These are phyloP conservation scores for Colletotrichum liriopes DNA, from an alignment of 2,329 filamentous ascomycete species.

Conservation along the genomic window DNA sequence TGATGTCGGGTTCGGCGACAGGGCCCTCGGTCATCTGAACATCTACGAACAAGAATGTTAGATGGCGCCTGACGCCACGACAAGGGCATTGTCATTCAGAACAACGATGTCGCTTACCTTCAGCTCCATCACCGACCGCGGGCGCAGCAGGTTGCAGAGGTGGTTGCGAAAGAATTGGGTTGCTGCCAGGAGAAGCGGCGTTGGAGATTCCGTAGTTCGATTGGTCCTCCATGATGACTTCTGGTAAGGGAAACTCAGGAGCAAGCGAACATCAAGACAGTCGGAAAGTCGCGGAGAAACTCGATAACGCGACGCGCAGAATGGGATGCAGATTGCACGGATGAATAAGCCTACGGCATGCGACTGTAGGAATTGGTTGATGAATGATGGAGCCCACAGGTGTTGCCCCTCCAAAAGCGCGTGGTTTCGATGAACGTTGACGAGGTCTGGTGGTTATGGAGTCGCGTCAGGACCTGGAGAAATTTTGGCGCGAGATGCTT, in stretches of 20 bases:
- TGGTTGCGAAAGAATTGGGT: constrained; percentile 70
- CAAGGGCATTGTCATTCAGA: constrained; percentile 43
- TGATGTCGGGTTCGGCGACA: constrained; percentile 65
- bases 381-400: constrained; percentile 30
- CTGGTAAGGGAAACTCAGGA: constrained; percentile 43
- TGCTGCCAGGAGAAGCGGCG: constrained; percentile 70
- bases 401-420: constrained; percentile 35
- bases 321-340: constrained; percentile 23
- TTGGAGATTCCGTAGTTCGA: constrained; percentile 72
- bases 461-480: constrained; percentile 51
- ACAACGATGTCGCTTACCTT: constrained; percentile 34
- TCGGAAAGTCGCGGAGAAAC: constrained; percentile 21
- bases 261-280: constrained; percentile 32
- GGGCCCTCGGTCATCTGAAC: constrained; percentile 73
- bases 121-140: constrained; percentile 21
- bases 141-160: constrained; percentile 57
- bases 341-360: constrained; percentile 12
- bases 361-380: constrained; percentile 28
- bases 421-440: constrained; percentile 35
- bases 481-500: constrained; percentile 56
- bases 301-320: constrained; percentile 37
- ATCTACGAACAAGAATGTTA: constrained; percentile 60
- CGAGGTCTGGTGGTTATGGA: constrained; percentile 39
- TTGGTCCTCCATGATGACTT: constrained; percentile 71
- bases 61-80: constrained; percentile 4